Conservation (phyloP, 2,329 filamentous ascomycete genomes). For the Pleoardoris graminearum region DNA sequence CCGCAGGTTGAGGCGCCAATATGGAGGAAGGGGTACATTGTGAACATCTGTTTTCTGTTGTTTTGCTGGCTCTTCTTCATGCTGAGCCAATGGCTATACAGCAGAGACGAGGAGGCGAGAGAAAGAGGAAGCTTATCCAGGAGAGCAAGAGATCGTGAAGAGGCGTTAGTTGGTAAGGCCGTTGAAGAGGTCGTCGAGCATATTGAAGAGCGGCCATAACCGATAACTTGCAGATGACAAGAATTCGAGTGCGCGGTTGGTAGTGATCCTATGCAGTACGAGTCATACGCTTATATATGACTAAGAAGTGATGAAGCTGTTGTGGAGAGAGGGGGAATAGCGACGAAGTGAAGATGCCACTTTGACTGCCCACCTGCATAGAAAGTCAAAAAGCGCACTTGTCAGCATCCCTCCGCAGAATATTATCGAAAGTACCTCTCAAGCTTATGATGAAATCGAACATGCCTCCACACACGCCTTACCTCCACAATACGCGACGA, state of each 20-base stretch:
- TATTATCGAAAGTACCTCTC: background rate
- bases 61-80: conserved; percentile 51
- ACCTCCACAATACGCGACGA: background rate
- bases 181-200: conserved; percentile 25
- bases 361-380: no score
- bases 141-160: conserved; percentile 32
- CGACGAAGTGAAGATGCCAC: no score
- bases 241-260: no score
- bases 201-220: conserved; percentile 19
- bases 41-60: conserved; percentile 52
- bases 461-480: background rate
- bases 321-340: no score
- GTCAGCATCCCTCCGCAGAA: background rate
- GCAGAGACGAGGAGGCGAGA: conserved; percentile 34
- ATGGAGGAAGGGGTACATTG: conserved; percentile 56
- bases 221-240: background rate
- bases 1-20: conserved; percentile 47
- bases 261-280: no score
- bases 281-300: no score
- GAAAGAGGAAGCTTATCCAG: conserved; percentile 10
- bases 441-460: background rate
- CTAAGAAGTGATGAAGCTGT: no score
- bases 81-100: conserved; percentile 44
- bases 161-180: conserved; percentile 27
- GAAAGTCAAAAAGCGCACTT: background rate